Percentiles rank a stretch among this genome's conserved stretches.
Conservation (phyloP, 1,284 basidiomycete species). For the Phlebopus sp. region DNA sequence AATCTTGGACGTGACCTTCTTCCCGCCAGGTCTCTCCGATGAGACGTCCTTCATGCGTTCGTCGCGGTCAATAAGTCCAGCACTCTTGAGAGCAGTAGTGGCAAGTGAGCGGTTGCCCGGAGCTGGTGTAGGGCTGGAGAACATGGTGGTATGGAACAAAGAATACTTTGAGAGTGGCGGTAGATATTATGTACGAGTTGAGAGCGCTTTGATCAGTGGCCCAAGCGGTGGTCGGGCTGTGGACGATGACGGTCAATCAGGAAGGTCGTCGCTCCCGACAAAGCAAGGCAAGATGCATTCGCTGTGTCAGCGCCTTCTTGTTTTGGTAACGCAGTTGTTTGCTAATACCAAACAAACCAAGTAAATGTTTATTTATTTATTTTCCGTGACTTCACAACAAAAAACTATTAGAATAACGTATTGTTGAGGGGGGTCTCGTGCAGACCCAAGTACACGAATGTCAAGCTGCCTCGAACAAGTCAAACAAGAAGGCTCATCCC, state of each 20-base stretch:
- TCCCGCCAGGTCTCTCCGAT: slow-evolving; percentile 59
- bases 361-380: no score
- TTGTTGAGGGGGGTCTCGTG: no score
- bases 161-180: background rate
- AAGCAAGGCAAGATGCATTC: slow-evolving; percentile 8
- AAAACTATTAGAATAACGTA: no score
- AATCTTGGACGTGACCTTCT: slow-evolving; percentile 59
- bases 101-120: slow-evolving; percentile 57
- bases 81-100: slow-evolving; percentile 56
- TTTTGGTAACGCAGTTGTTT: slow-evolving; percentile 24
- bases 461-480: background rate
- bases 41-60: slow-evolving; percentile 65
- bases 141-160: slow-evolving; percentile 34
- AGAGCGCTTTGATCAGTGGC: slow-evolving; percentile 20
- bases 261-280: slow-evolving; percentile 8
- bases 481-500: background rate
- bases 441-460: background rate
- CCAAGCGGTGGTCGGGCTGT: slow-evolving; percentile 26
- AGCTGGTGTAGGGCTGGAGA: slow-evolving; percentile 50
- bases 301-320: slow-evolving; percentile 23
- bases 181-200: slow-evolving; percentile 6
- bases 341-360: slow-evolving; percentile 29
- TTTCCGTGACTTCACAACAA: no score
- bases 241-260: slow-evolving; percentile 17
- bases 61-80: slow-evolving; percentile 72